Conservation (phyloP, 306 rosid genomes). For the Vigna radiata region DNA sequence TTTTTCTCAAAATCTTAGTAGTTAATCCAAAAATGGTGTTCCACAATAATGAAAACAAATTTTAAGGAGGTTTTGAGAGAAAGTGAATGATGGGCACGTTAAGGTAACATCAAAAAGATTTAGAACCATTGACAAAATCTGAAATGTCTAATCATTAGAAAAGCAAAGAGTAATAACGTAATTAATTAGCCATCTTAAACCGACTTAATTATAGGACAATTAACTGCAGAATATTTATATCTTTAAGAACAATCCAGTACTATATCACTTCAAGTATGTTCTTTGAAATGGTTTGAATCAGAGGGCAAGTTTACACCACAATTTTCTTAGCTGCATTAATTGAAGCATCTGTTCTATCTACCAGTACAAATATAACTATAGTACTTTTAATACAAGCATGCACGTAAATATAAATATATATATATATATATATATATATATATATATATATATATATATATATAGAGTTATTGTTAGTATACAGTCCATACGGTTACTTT, state of each 20-base stretch:
- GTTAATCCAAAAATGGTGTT: background rate
- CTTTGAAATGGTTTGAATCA: conserved; percentile 20
- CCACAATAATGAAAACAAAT: conserved; percentile 19
- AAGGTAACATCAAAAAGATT: conserved; percentile 36
- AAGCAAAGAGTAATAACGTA: background rate
- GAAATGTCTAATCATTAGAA: conserved; percentile 24
- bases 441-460: too few species aligned
- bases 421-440: too few species aligned
- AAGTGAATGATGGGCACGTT: conserved; percentile 10
- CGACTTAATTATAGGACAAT: conserved; percentile 26
- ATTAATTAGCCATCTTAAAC: conserved; percentile 13
- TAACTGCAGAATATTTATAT: conserved; percentile 1
- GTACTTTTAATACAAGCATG: background rate
- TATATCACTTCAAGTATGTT: conserved; percentile 20
- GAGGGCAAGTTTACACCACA: background rate
- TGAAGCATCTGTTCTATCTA: conserved; percentile 3
- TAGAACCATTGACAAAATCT: conserved; percentile 22
- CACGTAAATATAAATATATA: too few species aligned
- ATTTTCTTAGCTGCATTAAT: conserved; percentile 9
- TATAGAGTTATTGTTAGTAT: too few species aligned
- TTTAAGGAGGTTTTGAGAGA: conserved; percentile 19
- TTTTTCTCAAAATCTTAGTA: background rate
- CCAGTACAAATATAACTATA: background rate
- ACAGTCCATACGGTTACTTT: too few species aligned
- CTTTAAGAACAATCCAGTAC: background rate